A percentile compares a stretch with the other conserved stretches of the same genome.
These are phyloP conservation scores for Myxozyma mucilagina DNA, from an alignment of 805 yeast species.

Conservation along the genomic window DNA sequence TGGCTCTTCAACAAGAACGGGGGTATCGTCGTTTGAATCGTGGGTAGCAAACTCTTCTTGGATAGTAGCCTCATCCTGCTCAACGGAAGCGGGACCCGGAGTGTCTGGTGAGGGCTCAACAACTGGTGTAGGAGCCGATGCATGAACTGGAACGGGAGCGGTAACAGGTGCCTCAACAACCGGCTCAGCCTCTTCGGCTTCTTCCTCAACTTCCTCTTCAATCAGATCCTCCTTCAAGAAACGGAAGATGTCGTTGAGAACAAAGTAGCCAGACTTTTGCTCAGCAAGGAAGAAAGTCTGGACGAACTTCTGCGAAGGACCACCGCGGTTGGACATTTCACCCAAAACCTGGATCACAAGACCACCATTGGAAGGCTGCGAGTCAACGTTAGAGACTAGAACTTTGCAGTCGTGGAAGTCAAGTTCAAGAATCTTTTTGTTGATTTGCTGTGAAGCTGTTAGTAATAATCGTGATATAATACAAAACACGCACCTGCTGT, in stretches of 20 bases:
- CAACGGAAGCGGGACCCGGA: slow-evolving; percentile 54
- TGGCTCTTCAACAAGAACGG: slow-evolving; percentile 10
- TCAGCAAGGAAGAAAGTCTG: slow-evolving; percentile 45
- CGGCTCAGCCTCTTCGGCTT: neutral
- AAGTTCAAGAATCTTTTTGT: slow-evolving; percentile 37
- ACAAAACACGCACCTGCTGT: slow-evolving; percentile 31
- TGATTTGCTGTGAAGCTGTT: slow-evolving; percentile 34
- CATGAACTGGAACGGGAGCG: slow-evolving; percentile 10
- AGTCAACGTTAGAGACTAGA: slow-evolving; percentile 42
- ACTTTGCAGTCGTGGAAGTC: slow-evolving; percentile 42
- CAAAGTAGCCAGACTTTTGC: slow-evolving; percentile 39
- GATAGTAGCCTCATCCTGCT: slow-evolving; percentile 87
- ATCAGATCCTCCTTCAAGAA: slow-evolving; percentile 39
- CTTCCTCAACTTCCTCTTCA: slow-evolving; percentile 33
- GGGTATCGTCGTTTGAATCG: slow-evolving; percentile 47
- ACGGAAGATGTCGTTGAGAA: slow-evolving; percentile 44
- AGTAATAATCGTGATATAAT: neutral
- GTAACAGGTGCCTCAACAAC: neutral
- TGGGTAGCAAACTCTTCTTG: slow-evolving; percentile 90
- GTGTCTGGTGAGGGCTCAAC: slow-evolving; percentile 7
- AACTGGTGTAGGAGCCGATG: neutral
- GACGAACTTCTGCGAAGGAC: slow-evolving; percentile 42
- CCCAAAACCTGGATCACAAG: slow-evolving; percentile 45
- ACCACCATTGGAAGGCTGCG: slow-evolving; percentile 40
- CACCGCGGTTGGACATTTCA: slow-evolving; percentile 42